These are phyloP conservation scores for Dothideomycetes sp. DNA, from an alignment of 2,329 filamentous ascomycete species.

Conservation along the genomic window DNA sequence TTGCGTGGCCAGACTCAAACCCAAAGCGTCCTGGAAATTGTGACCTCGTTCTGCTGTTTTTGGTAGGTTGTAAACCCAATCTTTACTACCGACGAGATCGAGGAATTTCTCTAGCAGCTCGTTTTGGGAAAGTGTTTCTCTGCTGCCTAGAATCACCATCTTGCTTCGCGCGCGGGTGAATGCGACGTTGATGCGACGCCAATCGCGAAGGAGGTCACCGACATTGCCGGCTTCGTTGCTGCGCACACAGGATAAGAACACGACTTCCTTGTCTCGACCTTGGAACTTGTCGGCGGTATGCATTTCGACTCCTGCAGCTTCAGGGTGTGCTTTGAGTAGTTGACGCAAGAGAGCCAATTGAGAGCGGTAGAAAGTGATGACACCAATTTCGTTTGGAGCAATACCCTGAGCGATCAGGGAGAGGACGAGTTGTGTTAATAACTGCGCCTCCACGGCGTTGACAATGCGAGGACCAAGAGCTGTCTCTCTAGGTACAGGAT, in stretches of 20 bases:
- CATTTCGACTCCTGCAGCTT: slow-evolving; percentile 64
- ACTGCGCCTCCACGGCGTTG: slow-evolving; percentile 70
- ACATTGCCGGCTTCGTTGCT: slow-evolving; percentile 75
- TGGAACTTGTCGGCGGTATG: slow-evolving; percentile 97
- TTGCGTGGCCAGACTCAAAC: slow-evolving; percentile 3
- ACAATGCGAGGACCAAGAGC: slow-evolving; percentile 77
- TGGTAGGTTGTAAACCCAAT: slow-evolving; percentile 52
- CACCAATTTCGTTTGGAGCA: slow-evolving; percentile 66
- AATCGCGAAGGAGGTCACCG: slow-evolving; percentile 86
- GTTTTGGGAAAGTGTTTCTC: slow-evolving; percentile 59
- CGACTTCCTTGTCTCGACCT: slow-evolving; percentile 87
- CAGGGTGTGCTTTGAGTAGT: slow-evolving; percentile 41
- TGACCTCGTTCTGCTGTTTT: slow-evolving; percentile 3
- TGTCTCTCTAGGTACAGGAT: slow-evolving; percentile 57
- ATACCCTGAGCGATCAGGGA: slow-evolving; percentile 69
- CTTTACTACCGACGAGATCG: slow-evolving; percentile 61
- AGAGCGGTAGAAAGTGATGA: slow-evolving; percentile 94
- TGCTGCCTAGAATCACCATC: slow-evolving; percentile 77
- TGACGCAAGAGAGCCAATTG: slow-evolving; percentile 79
- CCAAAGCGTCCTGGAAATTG: slow-evolving; percentile 1
- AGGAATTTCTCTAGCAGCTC: slow-evolving; percentile 73
- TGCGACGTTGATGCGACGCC: slow-evolving; percentile 89
- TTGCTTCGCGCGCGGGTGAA: slow-evolving; percentile 91
- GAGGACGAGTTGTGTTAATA: slow-evolving; percentile 73
- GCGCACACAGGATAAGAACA: slow-evolving; percentile 78